phyloP scores from a whole-genome alignment of 2,329 filamentous ascomycete species.

The Epicoccum sorghinum region DNA sequence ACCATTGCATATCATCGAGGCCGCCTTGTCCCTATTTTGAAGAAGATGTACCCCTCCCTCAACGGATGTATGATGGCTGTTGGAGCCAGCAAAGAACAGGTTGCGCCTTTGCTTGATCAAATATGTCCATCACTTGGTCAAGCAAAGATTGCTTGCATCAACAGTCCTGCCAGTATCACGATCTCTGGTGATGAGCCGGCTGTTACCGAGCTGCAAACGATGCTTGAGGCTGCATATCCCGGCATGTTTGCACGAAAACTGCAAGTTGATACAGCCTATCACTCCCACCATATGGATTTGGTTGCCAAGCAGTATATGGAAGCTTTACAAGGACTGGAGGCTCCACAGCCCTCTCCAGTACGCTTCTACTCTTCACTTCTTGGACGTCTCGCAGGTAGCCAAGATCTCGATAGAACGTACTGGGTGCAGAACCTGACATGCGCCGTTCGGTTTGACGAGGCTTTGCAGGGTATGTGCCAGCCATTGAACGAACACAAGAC shows the following conservation, averaged over 20 bases:
- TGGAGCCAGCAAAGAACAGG: background rate
- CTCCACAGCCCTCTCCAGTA: background rate
- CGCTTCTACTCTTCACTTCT: background rate
- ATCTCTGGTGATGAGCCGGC: conserved; percentile 52
- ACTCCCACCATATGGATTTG: conserved; percentile 33
- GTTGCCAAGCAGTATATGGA: conserved; percentile 23
- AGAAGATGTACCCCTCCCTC: background rate
- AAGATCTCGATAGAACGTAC: conserved; percentile 10
- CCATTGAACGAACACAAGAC: background rate
- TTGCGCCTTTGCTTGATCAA: background rate
- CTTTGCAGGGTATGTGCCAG: background rate
- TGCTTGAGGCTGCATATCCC: conserved; percentile 35
- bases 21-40: conserved; percentile 3
- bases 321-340: conserved; percentile 1
- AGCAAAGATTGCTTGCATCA: conserved; percentile 39
- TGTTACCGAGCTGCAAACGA: conserved; percentile 42
- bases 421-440: conserved; percentile 17
- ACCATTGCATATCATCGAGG: conserved; percentile 24
- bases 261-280: conserved; percentile 33
- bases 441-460: conserved; percentile 14
- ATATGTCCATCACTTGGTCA: conserved; percentile 5
- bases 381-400: background rate
- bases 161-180: conserved; percentile 52
- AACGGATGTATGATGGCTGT: conserved; percentile 6
- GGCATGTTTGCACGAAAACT: conserved; percentile 50